phyloP scores from a whole-genome alignment of 2,329 filamentous ascomycete genomes.

The Cladosporium sp. region DNA sequence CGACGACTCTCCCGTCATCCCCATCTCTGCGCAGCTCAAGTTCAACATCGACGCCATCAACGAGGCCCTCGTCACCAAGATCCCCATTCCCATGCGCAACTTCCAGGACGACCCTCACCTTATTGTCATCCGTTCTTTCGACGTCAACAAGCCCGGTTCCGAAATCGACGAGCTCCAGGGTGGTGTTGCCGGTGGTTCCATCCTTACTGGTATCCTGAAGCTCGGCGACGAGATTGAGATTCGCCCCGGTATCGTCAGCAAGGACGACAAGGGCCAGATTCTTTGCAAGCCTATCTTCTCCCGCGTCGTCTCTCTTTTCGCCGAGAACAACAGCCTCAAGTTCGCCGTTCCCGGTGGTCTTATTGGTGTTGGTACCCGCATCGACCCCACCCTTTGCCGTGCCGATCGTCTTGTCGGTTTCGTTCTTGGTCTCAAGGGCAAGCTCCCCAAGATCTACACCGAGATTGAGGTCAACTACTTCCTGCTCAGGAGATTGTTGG shows the following conservation, averaged over 20 bases:
- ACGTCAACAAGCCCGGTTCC: constrained; percentile 99
- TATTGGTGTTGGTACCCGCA: constrained; percentile 95
- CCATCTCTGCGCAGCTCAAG: constrained; percentile 95
- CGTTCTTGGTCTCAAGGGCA: constrained; percentile 90
- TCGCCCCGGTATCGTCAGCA: constrained; percentile 93
- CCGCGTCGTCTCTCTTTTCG: constrained; percentile 89
- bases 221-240: constrained; percentile 98
- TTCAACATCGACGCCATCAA: constrained; percentile 99
- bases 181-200: constrained; percentile 95
- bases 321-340: constrained; percentile 96
- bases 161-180: constrained; percentile 98
- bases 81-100: constrained; percentile 85
- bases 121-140: constrained; percentile 98
- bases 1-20: constrained; percentile 90
- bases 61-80: constrained; percentile 91
- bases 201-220: constrained; percentile 94
- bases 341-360: constrained; percentile 96
- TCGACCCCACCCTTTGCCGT: constrained; percentile 96
- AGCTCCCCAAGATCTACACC: constrained; percentile 92
- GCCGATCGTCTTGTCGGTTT: constrained; percentile 98
- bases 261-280: constrained; percentile 87
- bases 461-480: constrained; percentile 99
- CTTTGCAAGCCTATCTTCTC: constrained; percentile 98
- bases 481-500: constrained; percentile 84
- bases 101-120: constrained; percentile 92